A percentile compares a stretch with the other conserved stretches of the same genome.
Conservation (phyloP, 495 filamentous ascomycete species). For the Neurospora sublineolata region DNA sequence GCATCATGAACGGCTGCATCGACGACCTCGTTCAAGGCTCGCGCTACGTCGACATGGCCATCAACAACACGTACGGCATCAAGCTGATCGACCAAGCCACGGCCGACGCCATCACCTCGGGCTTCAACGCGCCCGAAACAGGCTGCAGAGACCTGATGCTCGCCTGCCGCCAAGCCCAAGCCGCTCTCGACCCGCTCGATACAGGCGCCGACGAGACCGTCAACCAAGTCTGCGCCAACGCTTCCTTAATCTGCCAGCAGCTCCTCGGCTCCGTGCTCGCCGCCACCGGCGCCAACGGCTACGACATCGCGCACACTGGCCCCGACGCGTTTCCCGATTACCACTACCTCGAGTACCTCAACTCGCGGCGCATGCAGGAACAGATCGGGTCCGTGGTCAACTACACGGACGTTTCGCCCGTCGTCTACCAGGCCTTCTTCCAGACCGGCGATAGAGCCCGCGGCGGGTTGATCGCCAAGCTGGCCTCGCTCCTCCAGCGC, state of each 20-base stretch:
- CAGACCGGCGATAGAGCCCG: constrained; percentile 42
- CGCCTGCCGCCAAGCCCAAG: constrained; percentile 34
- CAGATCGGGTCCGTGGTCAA: constrained; percentile 58
- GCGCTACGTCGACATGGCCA: constrained; percentile 54
- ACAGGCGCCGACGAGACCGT: constrained; percentile 33
- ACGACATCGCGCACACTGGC: constrained; percentile 46
- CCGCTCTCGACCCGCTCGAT: constrained; percentile 32
- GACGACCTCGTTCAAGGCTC: constrained; percentile 59
- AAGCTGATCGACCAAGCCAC: constrained; percentile 40
- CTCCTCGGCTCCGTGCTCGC: constrained; percentile 35
- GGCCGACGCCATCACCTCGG: constrained; percentile 27
- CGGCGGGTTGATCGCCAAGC: constrained; percentile 33
- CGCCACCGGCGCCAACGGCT: constrained; percentile 39
- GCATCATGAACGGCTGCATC: constrained; percentile 65
- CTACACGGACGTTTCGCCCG: constrained; percentile 43
- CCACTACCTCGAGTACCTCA: constrained; percentile 54
- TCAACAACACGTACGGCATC: constrained; percentile 68
- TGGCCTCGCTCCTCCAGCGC: constrained; percentile 39
- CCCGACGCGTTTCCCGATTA: constrained; percentile 53
- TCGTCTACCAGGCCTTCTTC: constrained; percentile 42
- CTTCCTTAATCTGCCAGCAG: constrained; percentile 32
- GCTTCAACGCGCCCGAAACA: constrained; percentile 28
- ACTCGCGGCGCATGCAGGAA: constrained; percentile 47
- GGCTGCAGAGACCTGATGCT: constrained; percentile 44
- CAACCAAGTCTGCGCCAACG: constrained; percentile 34